phyloP scores from a whole-genome alignment of 1,139 yeast species.

The Debaryomycetaceae sp. region DNA sequence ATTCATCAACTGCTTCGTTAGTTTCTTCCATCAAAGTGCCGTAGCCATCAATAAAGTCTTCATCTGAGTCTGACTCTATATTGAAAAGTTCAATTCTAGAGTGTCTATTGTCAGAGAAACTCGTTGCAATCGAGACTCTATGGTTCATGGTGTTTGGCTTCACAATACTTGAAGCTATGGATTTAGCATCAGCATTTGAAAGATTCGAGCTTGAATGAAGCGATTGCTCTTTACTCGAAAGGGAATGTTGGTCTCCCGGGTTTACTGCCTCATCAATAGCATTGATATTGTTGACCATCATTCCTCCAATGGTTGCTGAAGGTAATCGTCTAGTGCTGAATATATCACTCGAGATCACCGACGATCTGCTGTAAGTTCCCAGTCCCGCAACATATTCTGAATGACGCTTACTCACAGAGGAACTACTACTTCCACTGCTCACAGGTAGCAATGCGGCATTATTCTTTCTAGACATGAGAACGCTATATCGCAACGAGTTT shows the following conservation, averaged over 20 bases:
- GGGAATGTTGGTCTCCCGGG: conserved; percentile 19
- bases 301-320: conserved; percentile 61
- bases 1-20: conserved; percentile 11
- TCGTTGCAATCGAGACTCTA: conserved; percentile 3
- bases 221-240: conserved; percentile 21
- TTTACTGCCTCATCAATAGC: conserved; percentile 58
- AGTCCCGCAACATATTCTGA: conserved; percentile 10
- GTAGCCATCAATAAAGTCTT: conserved; percentile 15
- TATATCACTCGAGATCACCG: conserved; percentile 16
- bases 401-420: conserved; percentile 19
- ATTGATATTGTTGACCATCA: conserved; percentile 54
- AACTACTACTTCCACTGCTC: conserved; percentile 16
- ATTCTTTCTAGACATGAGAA: conserved; percentile 49
- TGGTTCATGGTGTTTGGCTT: conserved; percentile 5
- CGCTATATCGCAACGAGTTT: conserved; percentile 77
- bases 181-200: conserved; percentile 10
- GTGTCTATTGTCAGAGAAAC: conserved; percentile 37
- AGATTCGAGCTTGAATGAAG: conserved; percentile 15
- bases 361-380: conserved; percentile 16
- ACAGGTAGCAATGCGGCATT: conserved; percentile 26
- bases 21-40: conserved; percentile 11
- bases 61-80: conserved; percentile 37
- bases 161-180: conserved; percentile 12
- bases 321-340: conserved; percentile 19
- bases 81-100: conserved; percentile 51